Evolutionary conservation across 1,284 basidiomycete genomes (phyloP).

Genomic region (Kwoniella shivajii): DNA sequence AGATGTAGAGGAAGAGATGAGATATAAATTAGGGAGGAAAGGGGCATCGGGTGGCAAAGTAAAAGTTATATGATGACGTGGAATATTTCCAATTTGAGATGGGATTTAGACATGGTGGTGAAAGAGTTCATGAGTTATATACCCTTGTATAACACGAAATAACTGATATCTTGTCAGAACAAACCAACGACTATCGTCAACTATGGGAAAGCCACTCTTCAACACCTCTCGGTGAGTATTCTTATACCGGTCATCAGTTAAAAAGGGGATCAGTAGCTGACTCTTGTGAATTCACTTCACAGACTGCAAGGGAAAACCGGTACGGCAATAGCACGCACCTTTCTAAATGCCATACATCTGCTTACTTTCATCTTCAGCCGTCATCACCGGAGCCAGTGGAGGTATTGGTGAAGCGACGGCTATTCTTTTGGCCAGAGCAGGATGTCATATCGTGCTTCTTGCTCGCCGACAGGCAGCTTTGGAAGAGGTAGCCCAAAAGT

Average conservation of each 20-base stretch:
- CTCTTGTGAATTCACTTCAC: background rate
- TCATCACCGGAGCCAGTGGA: slow-evolving; percentile 45
- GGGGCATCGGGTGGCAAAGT: no score
- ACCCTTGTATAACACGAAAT: background rate
- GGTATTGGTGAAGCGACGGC: slow-evolving; percentile 49
- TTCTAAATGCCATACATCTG: background rate
- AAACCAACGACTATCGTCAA: background rate
- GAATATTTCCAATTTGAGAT: no score
- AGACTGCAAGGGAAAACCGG: slow-evolving; percentile 13
- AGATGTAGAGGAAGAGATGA: no score
- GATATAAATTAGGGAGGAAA: no score
- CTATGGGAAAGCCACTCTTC: slow-evolving; percentile 6
- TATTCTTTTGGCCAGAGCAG: slow-evolving; percentile 41
- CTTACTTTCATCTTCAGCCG: slow-evolving; percentile 20
- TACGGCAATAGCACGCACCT: background rate
- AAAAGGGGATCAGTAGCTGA: background rate
- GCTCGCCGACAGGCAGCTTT: slow-evolving; percentile 42
- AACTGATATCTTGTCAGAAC: background rate
- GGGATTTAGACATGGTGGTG: no score
- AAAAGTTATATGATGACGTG: no score
- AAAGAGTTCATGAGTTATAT: no score
- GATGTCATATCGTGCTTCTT: slow-evolving; percentile 43
- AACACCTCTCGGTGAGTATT: slow-evolving; percentile 10
- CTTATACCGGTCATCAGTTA: no score
- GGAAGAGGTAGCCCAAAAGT: slow-evolving; percentile 33